Conservation (phyloP, 2,329 filamentous ascomycete genomes). For the Neobulgaria alba region DNA sequence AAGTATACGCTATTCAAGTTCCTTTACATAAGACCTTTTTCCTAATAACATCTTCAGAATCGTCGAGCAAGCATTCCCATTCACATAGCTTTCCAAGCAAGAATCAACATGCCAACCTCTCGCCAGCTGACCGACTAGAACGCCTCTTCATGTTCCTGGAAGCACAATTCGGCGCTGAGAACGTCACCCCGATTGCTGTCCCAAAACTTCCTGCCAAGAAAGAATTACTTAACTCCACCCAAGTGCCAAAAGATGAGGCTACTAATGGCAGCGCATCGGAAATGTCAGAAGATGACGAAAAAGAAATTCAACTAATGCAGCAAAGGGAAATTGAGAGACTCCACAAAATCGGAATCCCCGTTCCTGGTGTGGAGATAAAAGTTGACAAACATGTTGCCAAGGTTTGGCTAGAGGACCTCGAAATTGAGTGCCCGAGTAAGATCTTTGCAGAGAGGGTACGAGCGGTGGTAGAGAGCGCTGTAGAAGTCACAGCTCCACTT, state of each 20-base stretch:
- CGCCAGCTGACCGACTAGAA: slow-evolving; percentile 67
- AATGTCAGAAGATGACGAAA: slow-evolving; percentile 29
- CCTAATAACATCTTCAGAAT: slow-evolving; percentile 35
- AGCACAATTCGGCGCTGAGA: slow-evolving; percentile 83
- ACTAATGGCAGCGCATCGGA: slow-evolving; percentile 16
- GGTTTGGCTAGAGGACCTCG: slow-evolving; percentile 86
- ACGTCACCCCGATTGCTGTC: slow-evolving; percentile 66
- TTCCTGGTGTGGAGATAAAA: slow-evolving; percentile 78
- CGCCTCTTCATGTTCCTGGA: slow-evolving; percentile 94
- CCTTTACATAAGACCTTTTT: not conserved
- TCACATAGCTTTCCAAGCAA: slow-evolving; percentile 41
- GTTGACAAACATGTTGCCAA: slow-evolving; percentile 82
- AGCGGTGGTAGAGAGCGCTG: slow-evolving; percentile 81
- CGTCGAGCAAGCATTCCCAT: slow-evolving; percentile 49
- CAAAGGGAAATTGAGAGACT: slow-evolving; percentile 66
- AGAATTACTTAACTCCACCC: not conserved
- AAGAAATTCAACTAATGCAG: slow-evolving; percentile 30
- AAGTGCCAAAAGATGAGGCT: slow-evolving; percentile 11
- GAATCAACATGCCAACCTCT: slow-evolving; percentile 68
- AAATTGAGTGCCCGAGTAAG: slow-evolving; percentile 76
- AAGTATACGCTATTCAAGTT: slow-evolving; percentile 33
- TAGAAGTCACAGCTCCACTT: slow-evolving; percentile 76
- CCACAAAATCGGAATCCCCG: slow-evolving; percentile 77
- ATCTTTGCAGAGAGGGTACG: slow-evolving; percentile 76
- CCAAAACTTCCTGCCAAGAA: slow-evolving; percentile 42